These are phyloP conservation scores for Plasmodium chabaudi DNA, from an alignment of 169 alveolate genomes.

Conservation along the genomic window DNA sequence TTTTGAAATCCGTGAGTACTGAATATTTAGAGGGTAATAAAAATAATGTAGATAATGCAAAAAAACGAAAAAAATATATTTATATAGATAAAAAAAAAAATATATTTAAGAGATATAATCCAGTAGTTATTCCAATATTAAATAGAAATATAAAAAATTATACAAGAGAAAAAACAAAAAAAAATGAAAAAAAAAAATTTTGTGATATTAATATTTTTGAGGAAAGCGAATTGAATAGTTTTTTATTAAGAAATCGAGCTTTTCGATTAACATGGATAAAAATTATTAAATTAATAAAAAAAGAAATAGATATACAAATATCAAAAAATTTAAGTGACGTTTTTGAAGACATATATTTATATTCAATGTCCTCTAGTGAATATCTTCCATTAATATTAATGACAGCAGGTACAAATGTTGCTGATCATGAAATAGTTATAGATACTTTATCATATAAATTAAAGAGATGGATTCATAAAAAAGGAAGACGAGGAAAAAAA, in stretches of 20 bases:
- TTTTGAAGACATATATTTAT: conserved; percentile 49
- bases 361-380: conserved; percentile 39
- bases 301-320: conserved; percentile 61
- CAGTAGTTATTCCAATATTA: conserved; percentile 42
- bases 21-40: conserved; percentile 13
- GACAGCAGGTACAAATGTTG: conserved; percentile 70
- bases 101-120: conserved; percentile 48
- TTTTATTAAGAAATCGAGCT: conserved; percentile 44
- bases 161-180: neutral
- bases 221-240: conserved; percentile 53
- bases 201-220: conserved; percentile 28
- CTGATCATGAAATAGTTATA: conserved; percentile 60
- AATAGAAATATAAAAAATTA: neutral
- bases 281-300: conserved; percentile 29
- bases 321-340: conserved; percentile 55
- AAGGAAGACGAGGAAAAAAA: neutral
- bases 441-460: conserved; percentile 53
- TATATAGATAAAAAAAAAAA: conserved; percentile 31
- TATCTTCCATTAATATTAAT: conserved; percentile 45
- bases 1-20: conserved; percentile 22
- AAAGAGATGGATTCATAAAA: conserved; percentile 32
- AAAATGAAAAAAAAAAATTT: neutral
- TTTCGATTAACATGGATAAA: conserved; percentile 63
- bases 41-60: neutral
- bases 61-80: conserved; percentile 10